Base-by-base conservation (phyloP, 1,284 basidiomycete species). In the Sanguinoderma infundibulare region DNA sequence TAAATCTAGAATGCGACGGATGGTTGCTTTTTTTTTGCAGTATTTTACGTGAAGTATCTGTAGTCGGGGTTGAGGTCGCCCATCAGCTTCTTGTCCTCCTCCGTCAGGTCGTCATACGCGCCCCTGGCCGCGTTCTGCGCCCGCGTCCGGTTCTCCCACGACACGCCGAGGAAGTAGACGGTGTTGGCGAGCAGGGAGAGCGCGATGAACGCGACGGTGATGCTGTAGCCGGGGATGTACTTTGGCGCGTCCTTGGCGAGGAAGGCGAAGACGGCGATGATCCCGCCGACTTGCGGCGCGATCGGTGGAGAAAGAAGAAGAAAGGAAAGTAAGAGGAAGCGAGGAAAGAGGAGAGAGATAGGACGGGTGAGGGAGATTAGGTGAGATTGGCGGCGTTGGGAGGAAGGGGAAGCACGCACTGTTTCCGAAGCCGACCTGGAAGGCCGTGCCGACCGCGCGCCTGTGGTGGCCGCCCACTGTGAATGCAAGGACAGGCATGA, bases 211-310 rank as follows among this genome's bases (percentile, higher is more conserved):
- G 64, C 69, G 62, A 75, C 65, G 58, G 68, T 69, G 53, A 74
- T 68, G 63, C 68, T 70, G 65, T 74, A 75, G 14, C 73, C 74
- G 3, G 64, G 53, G 51, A 65, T 69, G 63, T 72, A 75, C 46
- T 67, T 66, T 5, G 72, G 72, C 40, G 72, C 70, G 57, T 74
- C 70, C 55, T 73, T 70, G 10, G 70, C 57, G 52, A 74, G 69
- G 70, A 75, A 75, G 7, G 72, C 38, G 61, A 70, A 75, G 20
- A 68, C 69, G 20, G 73, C 66, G 59, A 75, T 69, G 67, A 75
- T 73, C 2, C 72, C 73, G 15, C 72, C 73, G 53, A 72, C 70
- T 72, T n/a, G n/a, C n/a, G n/a, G n/a, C n/a, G n/a, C n/a, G 50
- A 65, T 62, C 62, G 46, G 65, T 24, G 36, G 2, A 10, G 32